These are phyloP conservation scores for Pseudogymnoascus sp. DNA, from an alignment of 2,329 filamentous ascomycete genomes.

Conservation along the genomic window DNA sequence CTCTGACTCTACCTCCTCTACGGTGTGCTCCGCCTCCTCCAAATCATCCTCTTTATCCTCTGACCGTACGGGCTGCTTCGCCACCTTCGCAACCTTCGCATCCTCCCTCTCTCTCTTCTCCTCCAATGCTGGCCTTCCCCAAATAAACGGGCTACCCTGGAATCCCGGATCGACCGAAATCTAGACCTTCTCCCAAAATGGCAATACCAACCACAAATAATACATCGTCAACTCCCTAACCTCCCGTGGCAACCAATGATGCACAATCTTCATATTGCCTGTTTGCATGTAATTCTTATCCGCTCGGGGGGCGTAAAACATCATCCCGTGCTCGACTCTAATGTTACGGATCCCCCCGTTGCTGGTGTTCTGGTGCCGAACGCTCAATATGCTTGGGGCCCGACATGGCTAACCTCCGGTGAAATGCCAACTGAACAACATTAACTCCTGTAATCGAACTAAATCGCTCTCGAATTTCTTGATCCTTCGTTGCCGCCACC, in stretches of 20 bases:
- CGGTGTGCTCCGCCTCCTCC: background rate
- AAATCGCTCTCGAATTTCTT: background rate
- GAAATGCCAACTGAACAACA: background rate
- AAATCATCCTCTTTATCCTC: background rate
- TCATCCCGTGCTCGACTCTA: background rate
- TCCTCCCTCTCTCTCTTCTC: background rate
- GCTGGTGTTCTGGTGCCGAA: background rate
- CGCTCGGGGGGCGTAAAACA: background rate
- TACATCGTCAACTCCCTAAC: background rate
- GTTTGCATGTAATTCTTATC: background rate
- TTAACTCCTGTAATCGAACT: background rate
- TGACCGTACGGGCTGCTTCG: background rate
- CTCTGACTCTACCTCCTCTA: background rate
- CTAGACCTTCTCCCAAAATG: background rate
- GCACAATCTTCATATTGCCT: background rate
- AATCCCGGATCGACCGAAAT: background rate
- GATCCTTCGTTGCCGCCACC: background rate
- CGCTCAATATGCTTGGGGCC: background rate
- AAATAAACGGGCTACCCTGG: background rate
- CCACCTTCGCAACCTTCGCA: background rate
- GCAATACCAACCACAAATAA: background rate
- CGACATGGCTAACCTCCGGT: background rate
- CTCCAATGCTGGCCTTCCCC: background rate
- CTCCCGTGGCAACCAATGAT: background rate
- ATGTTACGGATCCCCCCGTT: background rate